These are phyloP conservation scores for Lepidium aucheri DNA, from an alignment of 345 rosid genomes.

Conservation along the genomic window DNA sequence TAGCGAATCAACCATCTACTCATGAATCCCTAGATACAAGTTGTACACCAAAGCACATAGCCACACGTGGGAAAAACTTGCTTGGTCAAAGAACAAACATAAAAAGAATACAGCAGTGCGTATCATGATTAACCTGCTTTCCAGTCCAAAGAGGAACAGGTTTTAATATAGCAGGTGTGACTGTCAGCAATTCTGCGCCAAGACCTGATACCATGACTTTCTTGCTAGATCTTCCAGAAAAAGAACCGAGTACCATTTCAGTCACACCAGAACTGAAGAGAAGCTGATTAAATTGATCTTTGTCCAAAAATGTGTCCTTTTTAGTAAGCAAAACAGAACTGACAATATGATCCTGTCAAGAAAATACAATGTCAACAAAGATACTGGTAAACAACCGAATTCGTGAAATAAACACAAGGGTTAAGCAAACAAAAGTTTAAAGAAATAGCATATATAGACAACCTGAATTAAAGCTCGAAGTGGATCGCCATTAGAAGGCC, in stretches of 20 bases:
- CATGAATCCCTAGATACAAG: not conserved
- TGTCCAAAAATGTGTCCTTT: slow-evolving; percentile 75
- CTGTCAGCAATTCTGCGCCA: slow-evolving; percentile 40
- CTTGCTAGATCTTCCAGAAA: slow-evolving; percentile 46
- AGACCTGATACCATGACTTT: slow-evolving; percentile 47
- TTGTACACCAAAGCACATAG: not conserved
- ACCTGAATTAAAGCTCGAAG: slow-evolving; percentile 94
- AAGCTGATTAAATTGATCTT: slow-evolving; percentile 67
- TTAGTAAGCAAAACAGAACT: slow-evolving; percentile 86
- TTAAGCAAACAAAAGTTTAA: not conserved
- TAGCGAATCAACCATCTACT: not conserved
- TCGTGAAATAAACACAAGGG: slow-evolving; percentile 4
- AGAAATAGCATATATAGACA: slow-evolving; percentile 7
- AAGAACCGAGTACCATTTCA: slow-evolving; percentile 33
- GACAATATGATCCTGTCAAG: slow-evolving; percentile 81
- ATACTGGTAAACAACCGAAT: not conserved
- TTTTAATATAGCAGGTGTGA: slow-evolving; percentile 67
- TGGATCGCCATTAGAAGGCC: slow-evolving; percentile 95
- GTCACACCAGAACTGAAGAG: slow-evolving; percentile 79
- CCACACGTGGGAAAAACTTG: not conserved
- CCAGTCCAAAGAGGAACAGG: slow-evolving; percentile 96
- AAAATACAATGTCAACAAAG: slow-evolving; percentile 1
- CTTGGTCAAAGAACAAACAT: not conserved
- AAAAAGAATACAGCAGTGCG: not conserved
- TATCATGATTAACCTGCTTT: slow-evolving; percentile 62